Evolutionary conservation across 768 basidiomycete species (phyloP).

Genomic region (Kwoniella mangroviensis): DNA sequence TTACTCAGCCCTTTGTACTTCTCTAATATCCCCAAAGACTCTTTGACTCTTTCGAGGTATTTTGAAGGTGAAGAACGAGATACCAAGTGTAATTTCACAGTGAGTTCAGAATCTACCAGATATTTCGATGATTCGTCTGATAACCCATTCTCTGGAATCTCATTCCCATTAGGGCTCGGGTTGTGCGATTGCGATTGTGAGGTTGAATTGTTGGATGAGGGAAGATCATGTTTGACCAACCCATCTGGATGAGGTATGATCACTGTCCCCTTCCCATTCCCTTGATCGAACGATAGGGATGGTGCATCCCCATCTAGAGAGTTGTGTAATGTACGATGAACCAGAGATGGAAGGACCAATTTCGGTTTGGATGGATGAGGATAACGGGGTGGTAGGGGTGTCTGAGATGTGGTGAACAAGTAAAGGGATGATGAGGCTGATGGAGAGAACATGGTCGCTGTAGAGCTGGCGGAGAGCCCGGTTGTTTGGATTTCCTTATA

Average conservation of each 20-base stretch:
- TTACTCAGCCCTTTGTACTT: slow-evolving; percentile 31
- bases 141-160: neutral
- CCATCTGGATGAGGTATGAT: slow-evolving; percentile 43
- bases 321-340: slow-evolving; percentile 52
- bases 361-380: slow-evolving; percentile 43
- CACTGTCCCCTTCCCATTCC: slow-evolving; percentile 6
- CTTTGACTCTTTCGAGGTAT: slow-evolving; percentile 26
- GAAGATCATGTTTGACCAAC: slow-evolving; percentile 46
- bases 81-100: slow-evolving; percentile 47
- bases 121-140: slow-evolving; percentile 9
- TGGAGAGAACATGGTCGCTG: neutral
- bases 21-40: slow-evolving; percentile 26
- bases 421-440: slow-evolving; percentile 27
- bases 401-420: slow-evolving; percentile 52
- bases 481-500: no score
- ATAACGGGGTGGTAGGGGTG: slow-evolving; percentile 47
- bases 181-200: neutral
- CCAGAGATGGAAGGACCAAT: slow-evolving; percentile 46
- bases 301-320: slow-evolving; percentile 45
- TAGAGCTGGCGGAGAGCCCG: neutral
- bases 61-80: neutral
- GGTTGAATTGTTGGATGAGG: slow-evolving; percentile 5
- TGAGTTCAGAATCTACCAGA: slow-evolving; percentile 35
- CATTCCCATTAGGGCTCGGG: neutral
- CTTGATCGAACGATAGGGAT: neutral